Base-by-base conservation (phyloP, 2,329 filamentous ascomycete species). In the Fusarium sp. region DNA sequence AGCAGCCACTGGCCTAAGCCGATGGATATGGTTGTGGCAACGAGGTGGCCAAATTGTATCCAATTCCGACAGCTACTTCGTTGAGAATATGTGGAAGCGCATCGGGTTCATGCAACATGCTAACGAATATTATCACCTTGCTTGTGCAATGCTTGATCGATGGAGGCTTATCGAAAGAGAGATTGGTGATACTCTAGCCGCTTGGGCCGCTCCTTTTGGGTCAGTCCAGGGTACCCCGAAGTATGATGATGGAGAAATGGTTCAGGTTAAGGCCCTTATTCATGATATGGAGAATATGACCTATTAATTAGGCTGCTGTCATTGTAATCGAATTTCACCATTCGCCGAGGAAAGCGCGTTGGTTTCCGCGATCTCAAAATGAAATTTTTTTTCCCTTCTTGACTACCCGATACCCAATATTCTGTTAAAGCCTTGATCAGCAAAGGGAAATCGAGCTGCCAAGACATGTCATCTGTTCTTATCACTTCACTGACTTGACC, bases 31-130 rank as follows among this genome's bases (percentile, higher is more conserved):
- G 53, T 2, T 56, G 1, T 56, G 53, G 39, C 39, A 18, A n/a
- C 17, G 8, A 14, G 29, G 29, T 4, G 13, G 5, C 5, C 7
- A 35, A 12, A 4, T 4, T 0, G 18, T 15, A 7, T 3, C 12
- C 8, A n/a, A 15, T 36, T 27, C 39, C 4, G 39, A 45, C 4
- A 9, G 4, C 10, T 20, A 20, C n/a, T 15, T 8, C 2, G 3
- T 12, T 35, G 29, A 44, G 5, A 6, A 6, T 17, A 31, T 35
- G n/a, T 56, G 53, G 53, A 22, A 56, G 12, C 53, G 53, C 0
- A 6, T 46, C 8, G 41, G 53, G 0, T 56, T 45, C 3, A 56
- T 56, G 53, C 53, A 45, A 10, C 18, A 56, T 4, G 39, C 53
- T 1, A 8, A 56, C 15, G 53, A 56, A 7, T 46, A 46, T 8